Conservation (phyloP, 1,139 yeast genomes). For the Torulaspora pretoriensis region DNA sequence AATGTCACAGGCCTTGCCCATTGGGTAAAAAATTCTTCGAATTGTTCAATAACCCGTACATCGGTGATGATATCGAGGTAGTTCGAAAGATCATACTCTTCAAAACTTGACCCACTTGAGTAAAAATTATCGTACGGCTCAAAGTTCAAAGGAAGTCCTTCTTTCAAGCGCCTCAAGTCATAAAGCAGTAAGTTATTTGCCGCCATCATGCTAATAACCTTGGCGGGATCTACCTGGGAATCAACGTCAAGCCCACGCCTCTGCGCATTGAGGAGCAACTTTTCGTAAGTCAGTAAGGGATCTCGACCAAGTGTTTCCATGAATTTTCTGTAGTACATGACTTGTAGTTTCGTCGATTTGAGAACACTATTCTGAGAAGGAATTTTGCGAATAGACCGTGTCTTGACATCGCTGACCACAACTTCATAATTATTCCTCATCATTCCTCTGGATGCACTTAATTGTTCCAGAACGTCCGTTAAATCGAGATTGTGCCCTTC, state of each 20-base stretch:
- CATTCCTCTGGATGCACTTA: constrained; percentile 2
- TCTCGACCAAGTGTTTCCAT: constrained; percentile 39
- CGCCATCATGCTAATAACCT: constrained; percentile 40
- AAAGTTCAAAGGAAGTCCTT: constrained; percentile 46
- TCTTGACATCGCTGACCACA: constrained; percentile 54
- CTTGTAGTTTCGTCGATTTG: constrained; percentile 51
- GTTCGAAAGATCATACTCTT: constrained; percentile 19
- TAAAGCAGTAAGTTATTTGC: constrained; percentile 38
- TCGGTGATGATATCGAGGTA: constrained; percentile 18
- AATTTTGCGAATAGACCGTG: constrained; percentile 42
- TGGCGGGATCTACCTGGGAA: constrained; percentile 43
- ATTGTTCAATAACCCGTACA: constrained; percentile 10
- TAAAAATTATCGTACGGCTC: constrained; percentile 38
- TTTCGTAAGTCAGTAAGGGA: constrained; percentile 23
- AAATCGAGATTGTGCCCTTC: constrained; percentile 20
- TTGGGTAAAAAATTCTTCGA: constrained; percentile 28
- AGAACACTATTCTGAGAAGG: constrained; percentile 50
- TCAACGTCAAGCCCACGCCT: constrained; percentile 48
- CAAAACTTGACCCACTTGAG: not conserved
- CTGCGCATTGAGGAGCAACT: constrained; percentile 44
- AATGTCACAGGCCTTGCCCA: constrained; percentile 58
- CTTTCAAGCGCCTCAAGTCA: constrained; percentile 47
- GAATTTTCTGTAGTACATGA: constrained; percentile 50
- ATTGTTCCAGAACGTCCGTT: constrained; percentile 6
- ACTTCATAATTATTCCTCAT: constrained; percentile 26